A percentile compares a stretch with the other conserved stretches of the same genome.
Conservation (phyloP, 805 yeast species). For the Saccharomycopsis sp. region DNA sequence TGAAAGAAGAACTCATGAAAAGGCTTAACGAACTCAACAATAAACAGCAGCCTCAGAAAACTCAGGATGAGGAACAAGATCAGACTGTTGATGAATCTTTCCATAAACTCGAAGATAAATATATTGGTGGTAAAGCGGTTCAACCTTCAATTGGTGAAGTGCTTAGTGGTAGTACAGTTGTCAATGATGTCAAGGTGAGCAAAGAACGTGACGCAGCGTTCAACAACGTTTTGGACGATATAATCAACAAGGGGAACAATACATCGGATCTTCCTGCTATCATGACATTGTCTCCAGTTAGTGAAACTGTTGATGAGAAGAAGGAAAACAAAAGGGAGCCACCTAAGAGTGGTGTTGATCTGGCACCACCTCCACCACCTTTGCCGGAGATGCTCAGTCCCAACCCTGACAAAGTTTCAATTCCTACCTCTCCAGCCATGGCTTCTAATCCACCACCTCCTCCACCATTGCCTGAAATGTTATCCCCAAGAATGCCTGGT, state of each 20-base stretch:
- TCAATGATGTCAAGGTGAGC: conserved; percentile 1
- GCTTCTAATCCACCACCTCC: conserved; percentile 1
- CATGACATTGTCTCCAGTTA: neutral
- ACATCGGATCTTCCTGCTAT: no score
- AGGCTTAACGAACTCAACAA: conserved; percentile 29
- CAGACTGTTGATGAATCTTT: conserved; percentile 3
- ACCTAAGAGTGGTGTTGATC: no score
- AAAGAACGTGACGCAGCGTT: conserved; percentile 3
- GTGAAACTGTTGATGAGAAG: conserved; percentile 10
- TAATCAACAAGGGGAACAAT: conserved; percentile 5
- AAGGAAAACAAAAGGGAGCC: neutral
- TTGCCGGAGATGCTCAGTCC: no score
- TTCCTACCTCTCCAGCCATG: neutral
- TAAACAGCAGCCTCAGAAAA: conserved; percentile 4
- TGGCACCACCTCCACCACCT: conserved; percentile 5
- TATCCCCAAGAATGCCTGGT: conserved; percentile 30
- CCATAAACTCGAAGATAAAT: conserved; percentile 15
- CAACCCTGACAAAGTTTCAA: no score
- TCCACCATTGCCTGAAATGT: conserved; percentile 20
- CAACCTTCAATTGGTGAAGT: conserved; percentile 15
- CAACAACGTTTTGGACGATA: conserved; percentile 13
- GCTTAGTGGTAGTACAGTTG: neutral
- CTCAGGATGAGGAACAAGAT: conserved; percentile 20
- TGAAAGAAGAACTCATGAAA: conserved; percentile 33
- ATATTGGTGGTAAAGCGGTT: conserved; percentile 12